Evolutionary conservation across 202 grass and related monocot genomes (phyloP).

Genomic region (Bolboschoenoplectus hybrid): DNA sequence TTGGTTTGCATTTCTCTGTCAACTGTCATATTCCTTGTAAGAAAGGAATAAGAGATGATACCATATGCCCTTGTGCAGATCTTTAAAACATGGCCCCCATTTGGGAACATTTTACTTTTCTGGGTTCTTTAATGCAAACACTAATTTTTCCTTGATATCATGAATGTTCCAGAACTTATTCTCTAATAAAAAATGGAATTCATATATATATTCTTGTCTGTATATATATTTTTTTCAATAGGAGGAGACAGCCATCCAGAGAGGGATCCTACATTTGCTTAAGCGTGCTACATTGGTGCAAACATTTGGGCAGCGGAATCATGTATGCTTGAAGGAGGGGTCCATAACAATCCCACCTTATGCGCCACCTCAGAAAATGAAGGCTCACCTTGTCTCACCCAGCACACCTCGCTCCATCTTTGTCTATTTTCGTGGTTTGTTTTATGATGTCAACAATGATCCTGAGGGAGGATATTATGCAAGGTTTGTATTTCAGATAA

Average conservation of each 20-base stretch:
- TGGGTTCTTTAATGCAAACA: neutral
- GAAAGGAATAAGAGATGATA: neutral
- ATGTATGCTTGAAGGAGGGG: constrained; percentile 91
- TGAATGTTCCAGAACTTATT: neutral
- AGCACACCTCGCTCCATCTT: constrained; percentile 84
- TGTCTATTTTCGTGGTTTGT: constrained; percentile 90
- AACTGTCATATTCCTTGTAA: constrained; percentile 21
- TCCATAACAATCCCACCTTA: constrained; percentile 88
- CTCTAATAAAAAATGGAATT: neutral
- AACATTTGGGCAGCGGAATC: constrained; percentile 88
- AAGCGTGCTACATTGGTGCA: constrained; percentile 78
- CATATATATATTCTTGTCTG: constrained; percentile 1
- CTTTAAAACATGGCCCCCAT: neutral
- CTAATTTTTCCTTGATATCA: neutral
- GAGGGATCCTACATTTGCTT: constrained; percentile 83
- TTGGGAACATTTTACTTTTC: neutral
- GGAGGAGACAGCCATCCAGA: constrained; percentile 83
- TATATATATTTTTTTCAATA: constrained; percentile 33
- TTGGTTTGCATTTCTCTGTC: neutral
- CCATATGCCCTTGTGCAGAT: neutral
- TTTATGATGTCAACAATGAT: constrained; percentile 85
- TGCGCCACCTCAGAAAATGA: constrained; percentile 93
- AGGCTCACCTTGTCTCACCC: constrained; percentile 73
- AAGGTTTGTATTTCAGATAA: constrained; percentile 49
- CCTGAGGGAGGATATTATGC: constrained; percentile 90